These are phyloP conservation scores for Monosporascus ibericus DNA, from an alignment of 2,329 filamentous ascomycete species.

Conservation along the genomic window DNA sequence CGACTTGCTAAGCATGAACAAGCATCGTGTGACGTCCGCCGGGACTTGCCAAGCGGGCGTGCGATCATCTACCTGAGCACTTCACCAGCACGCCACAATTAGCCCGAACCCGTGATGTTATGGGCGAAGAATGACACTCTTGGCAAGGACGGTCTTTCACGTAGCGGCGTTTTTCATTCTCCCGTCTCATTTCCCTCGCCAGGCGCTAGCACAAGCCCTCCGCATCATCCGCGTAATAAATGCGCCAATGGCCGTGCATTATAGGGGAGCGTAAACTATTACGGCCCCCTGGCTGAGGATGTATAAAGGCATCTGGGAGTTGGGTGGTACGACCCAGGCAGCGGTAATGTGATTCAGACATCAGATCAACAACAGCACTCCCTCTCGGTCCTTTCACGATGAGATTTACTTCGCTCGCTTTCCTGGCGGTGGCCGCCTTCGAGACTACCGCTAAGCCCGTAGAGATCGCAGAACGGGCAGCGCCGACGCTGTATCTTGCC, in stretches of 20 bases:
- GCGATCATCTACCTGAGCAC: no score
- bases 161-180: no score
- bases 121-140: no score
- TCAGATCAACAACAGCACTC: no score
- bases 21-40: no score
- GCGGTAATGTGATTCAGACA: no score
- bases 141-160: no score
- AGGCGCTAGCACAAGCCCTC: neutral
- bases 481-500: slow-evolving; percentile 41
- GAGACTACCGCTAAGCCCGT: slow-evolving; percentile 10
- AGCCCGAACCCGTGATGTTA: no score
- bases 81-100: no score
- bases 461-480: slow-evolving; percentile 14
- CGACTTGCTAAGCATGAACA: neutral
- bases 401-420: neutral
- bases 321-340: neutral
- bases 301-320: neutral
- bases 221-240: neutral
- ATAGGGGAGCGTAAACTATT: neutral
- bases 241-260: neutral
- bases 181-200: neutral
- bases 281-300: neutral
- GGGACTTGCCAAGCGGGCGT: no score
- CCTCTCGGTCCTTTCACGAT: neutral
- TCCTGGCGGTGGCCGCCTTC: neutral